phyloP scores from a whole-genome alignment of 306 rosid species.

The Rosa chinensis region DNA sequence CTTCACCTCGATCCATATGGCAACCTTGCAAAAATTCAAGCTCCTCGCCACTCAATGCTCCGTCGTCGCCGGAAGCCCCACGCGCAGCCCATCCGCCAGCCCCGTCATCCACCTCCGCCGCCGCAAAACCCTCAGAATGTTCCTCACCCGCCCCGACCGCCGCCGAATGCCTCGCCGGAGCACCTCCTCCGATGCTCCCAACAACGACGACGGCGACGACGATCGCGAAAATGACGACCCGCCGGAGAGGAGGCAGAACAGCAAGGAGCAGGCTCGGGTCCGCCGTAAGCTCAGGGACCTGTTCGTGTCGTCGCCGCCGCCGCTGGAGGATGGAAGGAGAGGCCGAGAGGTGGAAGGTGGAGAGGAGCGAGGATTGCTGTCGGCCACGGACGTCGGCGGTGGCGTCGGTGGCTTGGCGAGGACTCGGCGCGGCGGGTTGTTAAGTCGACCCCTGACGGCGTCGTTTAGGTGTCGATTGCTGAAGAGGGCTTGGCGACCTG shows the following conservation, averaged over 20 bases:
- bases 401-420: slow-evolving; percentile 7
- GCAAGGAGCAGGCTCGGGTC: slow-evolving; percentile 45
- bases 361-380: slow-evolving; percentile 28
- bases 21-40: slow-evolving; percentile 76
- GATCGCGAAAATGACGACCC: not conserved
- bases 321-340: slow-evolving; percentile 37
- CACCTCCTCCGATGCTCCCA: too few relatives aligned
- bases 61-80: slow-evolving; percentile 68
- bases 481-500: slow-evolving; percentile 84
- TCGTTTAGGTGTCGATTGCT: slow-evolving; percentile 71
- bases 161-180: slow-evolving; percentile 39
- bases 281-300: slow-evolving; percentile 72
- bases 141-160: slow-evolving; percentile 60
- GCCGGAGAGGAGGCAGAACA: slow-evolving; percentile 17
- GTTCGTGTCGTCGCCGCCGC: slow-evolving; percentile 71
- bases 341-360: slow-evolving; percentile 22
- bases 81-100: slow-evolving; percentile 66
- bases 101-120: slow-evolving; percentile 89
- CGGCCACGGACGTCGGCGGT: slow-evolving; percentile 9
- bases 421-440: slow-evolving; percentile 19
- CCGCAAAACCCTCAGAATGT: slow-evolving; percentile 69
- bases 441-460: slow-evolving; percentile 62
- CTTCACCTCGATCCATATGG: slow-evolving; percentile 28
- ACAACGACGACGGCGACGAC: slow-evolving; percentile 1
- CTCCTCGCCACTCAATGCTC: slow-evolving; percentile 79